Evolutionary conservation across 441 rosid species (phyloP).

Genomic region (Pelargonium citronellum): DNA sequence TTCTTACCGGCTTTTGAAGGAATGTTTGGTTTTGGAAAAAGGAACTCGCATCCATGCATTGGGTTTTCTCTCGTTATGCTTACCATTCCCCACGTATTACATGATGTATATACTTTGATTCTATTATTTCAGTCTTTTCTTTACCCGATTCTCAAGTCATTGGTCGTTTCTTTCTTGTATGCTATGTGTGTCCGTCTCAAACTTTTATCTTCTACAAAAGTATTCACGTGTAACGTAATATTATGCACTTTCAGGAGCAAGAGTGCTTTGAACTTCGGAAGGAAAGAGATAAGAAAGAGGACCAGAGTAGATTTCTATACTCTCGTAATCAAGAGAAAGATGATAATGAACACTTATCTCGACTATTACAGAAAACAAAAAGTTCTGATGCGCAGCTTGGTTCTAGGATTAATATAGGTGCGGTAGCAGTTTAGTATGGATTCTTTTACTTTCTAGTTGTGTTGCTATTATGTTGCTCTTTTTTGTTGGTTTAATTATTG

Average conservation of each 20-base stretch:
- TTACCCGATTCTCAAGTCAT: slow-evolving; percentile 4
- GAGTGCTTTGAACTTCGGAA: slow-evolving; percentile 52
- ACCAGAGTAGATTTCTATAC: slow-evolving; percentile 20
- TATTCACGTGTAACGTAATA: background rate
- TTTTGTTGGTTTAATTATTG: background rate
- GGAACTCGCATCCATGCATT: background rate
- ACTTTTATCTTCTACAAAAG: background rate
- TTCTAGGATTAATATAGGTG: slow-evolving; percentile 27
- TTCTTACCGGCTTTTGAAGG: background rate
- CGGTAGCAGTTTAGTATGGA: slow-evolving; percentile 15
- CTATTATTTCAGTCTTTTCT: background rate
- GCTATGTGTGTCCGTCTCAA: background rate
- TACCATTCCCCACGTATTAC: background rate
- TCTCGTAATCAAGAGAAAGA: slow-evolving; percentile 22
- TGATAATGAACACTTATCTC: slow-evolving; percentile 15
- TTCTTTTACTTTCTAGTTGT: slow-evolving; percentile 6
- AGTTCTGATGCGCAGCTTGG: slow-evolving; percentile 27
- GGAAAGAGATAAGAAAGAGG: slow-evolving; percentile 33
- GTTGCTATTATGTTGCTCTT: background rate
- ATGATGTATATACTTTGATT: background rate
- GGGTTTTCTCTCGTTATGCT: background rate
- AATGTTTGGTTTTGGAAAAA: slow-evolving; percentile 2
- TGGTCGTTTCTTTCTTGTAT: background rate
- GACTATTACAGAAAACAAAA: slow-evolving; percentile 25
- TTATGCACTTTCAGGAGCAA: slow-evolving; percentile 42